Evolutionary conservation across 345 rosid species (phyloP), one percentile per base, ranked within the genome.

Genomic region (Euphorbia peplus): DNA sequence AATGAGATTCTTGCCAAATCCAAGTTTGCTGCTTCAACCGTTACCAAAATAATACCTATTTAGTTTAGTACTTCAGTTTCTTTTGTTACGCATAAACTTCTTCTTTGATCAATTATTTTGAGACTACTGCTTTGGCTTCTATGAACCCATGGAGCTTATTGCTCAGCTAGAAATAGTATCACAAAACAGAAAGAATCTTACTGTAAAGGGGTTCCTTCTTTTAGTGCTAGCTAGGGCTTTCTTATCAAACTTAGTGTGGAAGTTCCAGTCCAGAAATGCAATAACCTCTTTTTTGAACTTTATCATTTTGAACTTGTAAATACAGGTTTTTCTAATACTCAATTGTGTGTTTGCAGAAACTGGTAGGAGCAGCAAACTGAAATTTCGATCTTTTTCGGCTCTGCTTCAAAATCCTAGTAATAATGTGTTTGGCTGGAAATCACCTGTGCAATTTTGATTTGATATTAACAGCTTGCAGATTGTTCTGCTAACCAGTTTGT

Each of bases 281-380:
- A 46, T 26, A 35, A 48, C 47, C 16, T 11, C 5, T 21, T 5
- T 19, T 60, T 60, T 39, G 18, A 10, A 11, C 10, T 37, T n/a
- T 63, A 7, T 44, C 57, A 50, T 39, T 26, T 35, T 28, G 4
- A 5, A 44, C 4, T 26, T 30, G 16, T 8, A 15, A 4, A 29
- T 69, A 24, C 42, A 79, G 48, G 29, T 22, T 41, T 28, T 62
- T n/a, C 48, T 79, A 39, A 64, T 42, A 56, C 32, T 57, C 66
- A 30, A 39, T 74, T 76, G 69, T 57, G 8, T 70, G 1, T 58
- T 70, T 25, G 48, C 91, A 85, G 89, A 74, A 73, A 32, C 5
- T 69, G 68, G 71, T 73, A 56, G 86, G 75, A 73, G 84, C 81
- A 25, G 75, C 79, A 24, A 83, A 82, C 50, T 86, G 73, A 82